Evolutionary conservation across 208 protist genomes (phyloP).

Genomic region (Sergeia podlipaevii): DNA sequence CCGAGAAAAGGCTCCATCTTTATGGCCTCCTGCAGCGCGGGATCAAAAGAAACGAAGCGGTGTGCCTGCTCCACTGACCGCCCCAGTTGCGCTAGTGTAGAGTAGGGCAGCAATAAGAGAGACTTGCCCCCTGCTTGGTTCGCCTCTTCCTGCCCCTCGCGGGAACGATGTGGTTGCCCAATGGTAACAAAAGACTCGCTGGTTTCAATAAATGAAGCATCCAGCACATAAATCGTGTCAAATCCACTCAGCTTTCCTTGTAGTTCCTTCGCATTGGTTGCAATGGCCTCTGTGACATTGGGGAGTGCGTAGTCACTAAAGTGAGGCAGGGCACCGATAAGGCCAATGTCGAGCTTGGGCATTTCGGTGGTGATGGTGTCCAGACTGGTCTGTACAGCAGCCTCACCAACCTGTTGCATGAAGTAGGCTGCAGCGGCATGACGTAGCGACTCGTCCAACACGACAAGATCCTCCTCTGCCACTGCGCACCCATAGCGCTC

Average conservation of each 20-base stretch:
- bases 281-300: constrained; percentile 37
- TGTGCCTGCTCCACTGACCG: constrained; percentile 29
- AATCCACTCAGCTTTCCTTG: constrained; percentile 24
- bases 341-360: constrained; percentile 74
- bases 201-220: constrained; percentile 84
- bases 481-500: constrained; percentile 5
- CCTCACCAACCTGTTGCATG: constrained; percentile 18
- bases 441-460: constrained; percentile 58
- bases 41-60: constrained; percentile 53
- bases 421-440: constrained; percentile 34
- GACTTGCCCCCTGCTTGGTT: neutral
- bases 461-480: constrained; percentile 45
- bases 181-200: constrained; percentile 64
- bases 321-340: constrained; percentile 58
- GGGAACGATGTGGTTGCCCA: constrained; percentile 5
- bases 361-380: constrained; percentile 60
- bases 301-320: constrained; percentile 66
- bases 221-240: constrained; percentile 59
- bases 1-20: constrained; percentile 52
- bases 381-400: constrained; percentile 41
- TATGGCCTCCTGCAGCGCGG: constrained; percentile 44
- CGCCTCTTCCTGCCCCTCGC: neutral
- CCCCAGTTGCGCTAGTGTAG: constrained; percentile 51
- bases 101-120: constrained; percentile 66
- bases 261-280: constrained; percentile 38